Evolutionary conservation across 495 filamentous ascomycete species (phyloP).

Genomic region (Gamarada debralockiae): DNA sequence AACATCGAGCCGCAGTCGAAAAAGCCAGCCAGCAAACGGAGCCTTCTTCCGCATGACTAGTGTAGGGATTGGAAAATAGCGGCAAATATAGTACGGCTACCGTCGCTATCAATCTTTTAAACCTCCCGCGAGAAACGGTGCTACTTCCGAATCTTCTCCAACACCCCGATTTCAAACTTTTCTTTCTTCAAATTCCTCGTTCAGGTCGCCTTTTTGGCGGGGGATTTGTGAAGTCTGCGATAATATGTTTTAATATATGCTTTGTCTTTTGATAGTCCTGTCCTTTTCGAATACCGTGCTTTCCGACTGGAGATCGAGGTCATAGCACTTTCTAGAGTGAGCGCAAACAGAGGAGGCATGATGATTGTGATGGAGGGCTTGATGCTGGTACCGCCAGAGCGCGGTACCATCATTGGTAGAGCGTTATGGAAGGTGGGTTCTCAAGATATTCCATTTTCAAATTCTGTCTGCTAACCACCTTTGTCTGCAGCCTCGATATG

Average conservation of each 20-base stretch:
- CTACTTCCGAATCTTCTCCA: not conserved
- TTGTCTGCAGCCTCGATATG: conserved; percentile 24
- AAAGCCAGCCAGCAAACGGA: no score
- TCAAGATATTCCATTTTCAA: not conserved
- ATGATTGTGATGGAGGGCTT: conserved; percentile 48
- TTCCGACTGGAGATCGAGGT: not conserved
- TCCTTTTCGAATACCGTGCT: not conserved
- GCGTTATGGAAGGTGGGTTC: conserved; percentile 53
- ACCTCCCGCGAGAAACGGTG: no score
- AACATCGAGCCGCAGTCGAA: no score
- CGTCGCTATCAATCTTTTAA: no score
- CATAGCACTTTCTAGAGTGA: not conserved
- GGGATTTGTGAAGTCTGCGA: not conserved
- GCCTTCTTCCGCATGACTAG: no score
- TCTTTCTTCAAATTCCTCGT: no score
- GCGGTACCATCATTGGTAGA: conserved; percentile 50
- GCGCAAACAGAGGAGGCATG: not conserved
- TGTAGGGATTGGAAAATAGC: no score
- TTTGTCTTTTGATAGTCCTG: not conserved
- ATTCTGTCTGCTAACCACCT: not conserved
- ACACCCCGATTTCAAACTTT: not conserved
- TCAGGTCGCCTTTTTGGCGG: not conserved
- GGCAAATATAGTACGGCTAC: no score
- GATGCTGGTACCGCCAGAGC: conserved; percentile 50
- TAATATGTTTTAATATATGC: not conserved